Percentiles rank a stretch among this genome's conserved stretches.
phyloP scores from a whole-genome alignment of 257 asterid species.

The Leptodermis oblonga region DNA sequence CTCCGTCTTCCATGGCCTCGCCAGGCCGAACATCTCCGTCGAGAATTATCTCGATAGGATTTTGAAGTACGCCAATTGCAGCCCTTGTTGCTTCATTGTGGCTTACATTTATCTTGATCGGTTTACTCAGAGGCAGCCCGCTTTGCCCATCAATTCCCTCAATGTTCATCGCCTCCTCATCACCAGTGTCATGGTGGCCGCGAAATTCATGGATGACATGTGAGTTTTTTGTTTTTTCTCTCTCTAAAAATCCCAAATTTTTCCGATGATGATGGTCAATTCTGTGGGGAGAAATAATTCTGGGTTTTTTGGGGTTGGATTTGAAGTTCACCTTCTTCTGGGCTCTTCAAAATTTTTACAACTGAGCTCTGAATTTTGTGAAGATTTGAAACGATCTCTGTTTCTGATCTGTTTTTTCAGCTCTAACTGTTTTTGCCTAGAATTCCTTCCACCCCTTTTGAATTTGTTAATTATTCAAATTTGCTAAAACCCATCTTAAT shows the following conservation, averaged over 20 bases:
- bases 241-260: too few relatives aligned
- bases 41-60: conserved; percentile 72
- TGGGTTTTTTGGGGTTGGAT: neutral
- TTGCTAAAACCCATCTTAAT: neutral
- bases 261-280: neutral
- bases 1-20: conserved; percentile 78
- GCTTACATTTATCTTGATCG: conserved; percentile 91
- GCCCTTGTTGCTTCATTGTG: conserved; percentile 88
- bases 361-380: conserved; percentile 5
- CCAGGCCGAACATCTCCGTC: conserved; percentile 69
- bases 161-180: conserved; percentile 83
- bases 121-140: conserved; percentile 67
- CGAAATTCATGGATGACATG: conserved; percentile 97
- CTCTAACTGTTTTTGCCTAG: neutral
- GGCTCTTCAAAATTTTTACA: neutral
- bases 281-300: neutral
- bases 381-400: neutral
- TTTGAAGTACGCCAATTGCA: conserved; percentile 87
- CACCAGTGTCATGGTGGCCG: conserved; percentile 93
- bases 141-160: conserved; percentile 70
- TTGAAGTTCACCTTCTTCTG: neutral
- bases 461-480: neutral
- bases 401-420: conserved; percentile 6
- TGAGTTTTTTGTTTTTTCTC: too few relatives aligned
- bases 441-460: neutral